phyloP scores from a whole-genome alignment of 352 stramenopile genomes.

The Phytopythium boreale region DNA sequence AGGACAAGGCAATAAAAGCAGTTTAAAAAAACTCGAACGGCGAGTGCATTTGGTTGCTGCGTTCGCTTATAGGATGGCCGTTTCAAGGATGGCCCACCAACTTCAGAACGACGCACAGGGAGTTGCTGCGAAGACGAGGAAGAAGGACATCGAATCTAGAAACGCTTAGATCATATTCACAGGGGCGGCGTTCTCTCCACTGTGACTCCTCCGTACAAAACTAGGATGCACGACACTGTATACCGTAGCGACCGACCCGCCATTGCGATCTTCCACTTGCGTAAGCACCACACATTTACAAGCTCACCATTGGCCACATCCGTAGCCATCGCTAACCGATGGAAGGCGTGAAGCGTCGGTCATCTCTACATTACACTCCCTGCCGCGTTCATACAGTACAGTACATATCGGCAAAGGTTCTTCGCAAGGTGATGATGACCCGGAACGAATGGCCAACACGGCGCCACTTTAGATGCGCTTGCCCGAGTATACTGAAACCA shows the following conservation, averaged over 20 bases:
- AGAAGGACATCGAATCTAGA: background rate
- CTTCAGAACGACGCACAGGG: background rate
- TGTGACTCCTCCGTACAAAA: no score
- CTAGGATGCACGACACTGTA: no score
- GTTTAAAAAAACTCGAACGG: background rate
- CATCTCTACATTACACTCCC: no score
- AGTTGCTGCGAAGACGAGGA: background rate
- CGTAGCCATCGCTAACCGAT: background rate
- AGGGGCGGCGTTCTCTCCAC: no score
- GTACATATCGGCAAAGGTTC: no score
- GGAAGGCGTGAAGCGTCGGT: no score
- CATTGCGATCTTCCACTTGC: background rate
- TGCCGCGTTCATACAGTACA: no score
- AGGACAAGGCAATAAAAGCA: slow-evolving; percentile 11
- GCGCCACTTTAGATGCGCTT: no score
- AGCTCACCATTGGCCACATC: background rate
- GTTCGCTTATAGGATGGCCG: background rate
- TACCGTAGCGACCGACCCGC: no score
- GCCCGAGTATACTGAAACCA: background rate
- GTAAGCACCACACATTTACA: no score
- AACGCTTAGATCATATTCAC: background rate
- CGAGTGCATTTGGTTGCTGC: background rate
- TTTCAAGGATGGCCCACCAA: no score
- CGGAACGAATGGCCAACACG: background rate
- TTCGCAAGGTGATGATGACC: background rate